Conservation (phyloP, 305 asterid species). For the Fraxinus nigra region DNA sequence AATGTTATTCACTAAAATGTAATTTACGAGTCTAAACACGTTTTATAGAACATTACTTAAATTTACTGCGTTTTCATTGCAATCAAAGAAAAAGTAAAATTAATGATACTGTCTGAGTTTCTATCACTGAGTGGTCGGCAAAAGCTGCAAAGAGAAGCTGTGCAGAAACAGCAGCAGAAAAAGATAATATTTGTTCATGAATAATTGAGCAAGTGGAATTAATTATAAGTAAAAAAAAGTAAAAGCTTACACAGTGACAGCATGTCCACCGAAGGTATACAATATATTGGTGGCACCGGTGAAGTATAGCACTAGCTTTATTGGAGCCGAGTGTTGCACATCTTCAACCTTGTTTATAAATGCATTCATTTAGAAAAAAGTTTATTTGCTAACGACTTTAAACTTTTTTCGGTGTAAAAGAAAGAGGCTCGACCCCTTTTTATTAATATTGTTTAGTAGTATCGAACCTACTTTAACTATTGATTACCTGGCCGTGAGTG, state of each 20-base stretch:
- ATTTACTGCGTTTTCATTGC: not conserved
- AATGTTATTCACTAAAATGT: not conserved
- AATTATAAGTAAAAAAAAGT: not conserved
- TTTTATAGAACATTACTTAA: too few relatives aligned
- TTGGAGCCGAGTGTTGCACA: constrained; percentile 77
- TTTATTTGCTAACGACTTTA: not conserved
- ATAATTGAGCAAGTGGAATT: not conserved
- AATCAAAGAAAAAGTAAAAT: too few relatives aligned
- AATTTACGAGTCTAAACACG: not conserved
- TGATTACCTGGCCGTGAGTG: constrained; percentile 71
- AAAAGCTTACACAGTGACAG: constrained; percentile 76
- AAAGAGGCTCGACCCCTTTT: not conserved
- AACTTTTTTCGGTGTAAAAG: not conserved
- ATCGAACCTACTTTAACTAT: not conserved
- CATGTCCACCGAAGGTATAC: constrained; percentile 96
- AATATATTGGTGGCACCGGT: constrained; percentile 96
- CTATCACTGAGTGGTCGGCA: not conserved
- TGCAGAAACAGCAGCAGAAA: not conserved
- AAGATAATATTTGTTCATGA: constrained; percentile 6
- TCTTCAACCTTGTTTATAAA: constrained; percentile 42
- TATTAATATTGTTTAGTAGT: too few relatives aligned
- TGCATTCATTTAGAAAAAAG: not conserved
- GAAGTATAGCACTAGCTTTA: constrained; percentile 71
- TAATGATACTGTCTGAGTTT: not conserved
- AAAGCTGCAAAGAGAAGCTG: not conserved